Evolutionary conservation across 179 eudicot genomes (phyloP), one percentile per base, ranked within the genome.

Genomic region (Amaranthus tricolor): DNA sequence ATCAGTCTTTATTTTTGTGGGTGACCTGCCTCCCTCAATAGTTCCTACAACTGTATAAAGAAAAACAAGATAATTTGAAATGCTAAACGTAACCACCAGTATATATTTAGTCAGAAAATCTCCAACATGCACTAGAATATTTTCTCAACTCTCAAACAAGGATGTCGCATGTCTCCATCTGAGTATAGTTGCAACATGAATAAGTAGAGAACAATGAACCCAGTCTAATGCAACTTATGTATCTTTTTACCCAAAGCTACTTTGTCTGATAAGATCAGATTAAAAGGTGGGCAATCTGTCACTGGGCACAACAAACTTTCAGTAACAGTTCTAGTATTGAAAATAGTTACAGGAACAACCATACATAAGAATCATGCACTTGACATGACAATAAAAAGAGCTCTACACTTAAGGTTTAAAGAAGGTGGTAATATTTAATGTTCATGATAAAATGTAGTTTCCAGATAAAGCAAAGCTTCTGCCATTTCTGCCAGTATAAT

Each of bases 1-100:
- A 78, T 95, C 99, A 43, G 99, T 89, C 87, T 93, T 95, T 86
- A 95, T 93, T 82, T 95, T 95, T 75, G 97, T 95, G 43, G 99
- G 98, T 20, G 98, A 88, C 78, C 92, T 88, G 58, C 99, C 99
- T 70, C 99, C 99, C 80, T 91, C 99, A 77, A 95, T 85, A 76
- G 99, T 95, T 75, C 99, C 99, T 79, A 95, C 99, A 82, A 89
- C 98, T 95, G 84, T 79, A 85, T 58, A 78, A 60, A 87, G 70
- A 31, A 17, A 67, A 62, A 48, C 40, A 31, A 31, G 40, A 1
- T 24, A 10, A 60, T 21, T 54, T 21, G 31, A 47, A 60, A 15
- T 50, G 58, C 44, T 50, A 9, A 43, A 21, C 43, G 16, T 17
- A 11, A 50, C 51, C 68, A 40, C 66, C 63, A 17, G 24, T 21